Evolutionary conservation across 2,329 filamentous ascomycete species (phyloP).

Genomic region (Didymella keratinophila): DNA sequence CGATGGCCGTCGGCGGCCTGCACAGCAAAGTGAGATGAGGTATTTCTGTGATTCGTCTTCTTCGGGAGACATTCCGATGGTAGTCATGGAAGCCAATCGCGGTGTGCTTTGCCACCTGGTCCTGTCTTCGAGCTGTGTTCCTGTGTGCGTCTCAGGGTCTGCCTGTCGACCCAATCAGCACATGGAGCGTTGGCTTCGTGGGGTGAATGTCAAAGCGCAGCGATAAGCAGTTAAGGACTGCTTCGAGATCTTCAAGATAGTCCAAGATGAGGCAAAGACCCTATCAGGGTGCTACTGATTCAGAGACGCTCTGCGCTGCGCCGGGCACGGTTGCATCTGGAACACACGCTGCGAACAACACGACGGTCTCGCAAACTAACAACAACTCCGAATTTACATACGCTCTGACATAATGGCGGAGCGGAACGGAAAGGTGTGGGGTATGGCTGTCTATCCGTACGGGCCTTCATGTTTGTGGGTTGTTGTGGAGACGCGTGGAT

Average conservation of each 20-base stretch:
- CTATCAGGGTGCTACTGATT: conserved; percentile 16
- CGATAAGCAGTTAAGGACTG: conserved; percentile 31
- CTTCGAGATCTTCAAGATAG: conserved; percentile 16
- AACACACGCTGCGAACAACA: conserved; percentile 6
- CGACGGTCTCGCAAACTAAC: conserved; percentile 1
- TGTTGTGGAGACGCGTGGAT: conserved; percentile 25
- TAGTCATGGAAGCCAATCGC: conserved; percentile 14
- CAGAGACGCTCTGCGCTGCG: conserved; percentile 11
- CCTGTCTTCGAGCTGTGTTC: conserved; percentile 17
- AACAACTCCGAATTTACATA: conserved; percentile 13
- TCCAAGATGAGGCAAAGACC: conserved; percentile 16
- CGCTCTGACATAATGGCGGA: conserved; percentile 33
- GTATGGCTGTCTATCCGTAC: conserved; percentile 21
- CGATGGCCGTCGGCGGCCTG: conserved; percentile 35
- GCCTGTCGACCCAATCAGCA: conserved; percentile 27
- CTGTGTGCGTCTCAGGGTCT: conserved; percentile 22
- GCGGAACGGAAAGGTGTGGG: conserved; percentile 27
- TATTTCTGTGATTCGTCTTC: conserved; percentile 21
- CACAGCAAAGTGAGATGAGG: conserved; percentile 9
- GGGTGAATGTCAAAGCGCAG: conserved; percentile 30
- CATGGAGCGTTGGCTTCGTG: conserved; percentile 24
- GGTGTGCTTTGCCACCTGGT: conserved; percentile 21
- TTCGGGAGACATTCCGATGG: conserved; percentile 20
- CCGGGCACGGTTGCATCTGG: conserved; percentile 16
- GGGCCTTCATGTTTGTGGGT: conserved; percentile 18